Percentiles rank a stretch among this genome's conserved stretches.
Conservation (phyloP, 2,329 filamentous ascomycete genomes). For the Dothiorella sarmentorum region DNA sequence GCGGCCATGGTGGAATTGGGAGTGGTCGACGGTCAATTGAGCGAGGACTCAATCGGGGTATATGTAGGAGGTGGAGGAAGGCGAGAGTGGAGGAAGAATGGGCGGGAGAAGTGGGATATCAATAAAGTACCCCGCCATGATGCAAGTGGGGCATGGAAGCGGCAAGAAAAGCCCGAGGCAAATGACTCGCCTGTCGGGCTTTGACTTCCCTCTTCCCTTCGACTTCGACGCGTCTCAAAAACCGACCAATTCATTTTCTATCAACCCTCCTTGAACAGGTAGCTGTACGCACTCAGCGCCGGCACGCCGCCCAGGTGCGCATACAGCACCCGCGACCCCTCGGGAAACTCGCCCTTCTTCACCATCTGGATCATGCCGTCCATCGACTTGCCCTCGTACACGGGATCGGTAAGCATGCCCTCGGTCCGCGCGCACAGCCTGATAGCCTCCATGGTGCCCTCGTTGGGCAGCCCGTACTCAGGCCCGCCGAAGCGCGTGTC, state of each 20-base stretch:
- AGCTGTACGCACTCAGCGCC: constrained; percentile 63
- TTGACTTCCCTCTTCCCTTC: neutral
- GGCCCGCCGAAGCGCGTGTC: constrained; percentile 65
- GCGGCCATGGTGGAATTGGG: constrained; percentile 18
- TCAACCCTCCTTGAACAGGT: constrained; percentile 16
- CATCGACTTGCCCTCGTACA: constrained; percentile 73
- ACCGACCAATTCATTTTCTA: too few species aligned
- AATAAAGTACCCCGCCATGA: constrained; percentile 9
- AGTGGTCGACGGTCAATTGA: neutral
- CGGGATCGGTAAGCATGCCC: constrained; percentile 70
- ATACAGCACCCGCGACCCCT: constrained; percentile 64
- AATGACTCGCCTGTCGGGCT: neutral
- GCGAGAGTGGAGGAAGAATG: neutral
- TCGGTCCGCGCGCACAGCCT: constrained; percentile 65
- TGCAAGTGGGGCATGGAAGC: constrained; percentile 13
- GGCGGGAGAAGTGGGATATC: neutral
- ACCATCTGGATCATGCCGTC: constrained; percentile 70
- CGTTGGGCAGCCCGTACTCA: constrained; percentile 64
- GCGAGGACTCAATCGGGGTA: neutral
- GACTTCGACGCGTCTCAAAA: too few species aligned
- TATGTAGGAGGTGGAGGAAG: neutral
- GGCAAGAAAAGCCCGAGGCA: neutral
- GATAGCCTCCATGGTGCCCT: constrained; percentile 65
- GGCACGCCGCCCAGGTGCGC: constrained; percentile 69
- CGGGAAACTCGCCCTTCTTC: constrained; percentile 57